Evolutionary conservation across 495 filamentous ascomycete species (phyloP), one percentile per base, ranked within the genome.

Genomic region (Apiosordaria backusii): DNA sequence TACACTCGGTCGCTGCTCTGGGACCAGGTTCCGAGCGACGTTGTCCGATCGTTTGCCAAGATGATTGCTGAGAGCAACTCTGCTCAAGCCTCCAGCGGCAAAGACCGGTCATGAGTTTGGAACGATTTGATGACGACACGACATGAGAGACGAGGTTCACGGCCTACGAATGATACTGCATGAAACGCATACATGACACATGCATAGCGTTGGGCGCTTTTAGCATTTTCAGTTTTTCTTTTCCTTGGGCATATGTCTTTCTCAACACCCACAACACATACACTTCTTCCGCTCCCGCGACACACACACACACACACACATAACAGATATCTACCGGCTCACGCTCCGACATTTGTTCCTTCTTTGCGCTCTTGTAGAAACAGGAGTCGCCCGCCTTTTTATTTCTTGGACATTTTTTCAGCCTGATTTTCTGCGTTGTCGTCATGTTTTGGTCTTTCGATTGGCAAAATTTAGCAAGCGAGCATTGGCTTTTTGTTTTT

Each of bases 1-100:
- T 97, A 98, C 79, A 95, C 92, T 26, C 84, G 94, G 27, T 95
- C 91, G 60, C 84, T 99, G 65, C 88, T 99, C 70, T 97, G 93
- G 93, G 93, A 97, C 72, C 89, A 90, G 74, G 91, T 99, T 67
- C 92, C 96, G 57, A 82, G 87, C 68, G 92, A 99, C 72, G 91
- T 97, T 57, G 93, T 99, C 61, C 87, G 88, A 65, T 91, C 94
- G 78, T 99, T 98, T 80, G 90, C 89, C 71, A 88, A 90, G 73
- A 91, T 97, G 87, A 91, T 95, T 66, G 84, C 86, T 76, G 83
- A 89, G 68, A 80, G 75, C 76, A 81, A 76, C 74, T 74, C 55
- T 62, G 64, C 74, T 52, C 73, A 76, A 57, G 60, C 68, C 27
- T 74, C 72, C 67, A 57, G 60, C 53, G 70, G 74, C 64, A 74